A percentile compares a stretch with the other conserved stretches of the same genome.
phyloP scores from a whole-genome alignment of 371 early-diverging fungal genomes.

The Apophysomyces elegans region DNA sequence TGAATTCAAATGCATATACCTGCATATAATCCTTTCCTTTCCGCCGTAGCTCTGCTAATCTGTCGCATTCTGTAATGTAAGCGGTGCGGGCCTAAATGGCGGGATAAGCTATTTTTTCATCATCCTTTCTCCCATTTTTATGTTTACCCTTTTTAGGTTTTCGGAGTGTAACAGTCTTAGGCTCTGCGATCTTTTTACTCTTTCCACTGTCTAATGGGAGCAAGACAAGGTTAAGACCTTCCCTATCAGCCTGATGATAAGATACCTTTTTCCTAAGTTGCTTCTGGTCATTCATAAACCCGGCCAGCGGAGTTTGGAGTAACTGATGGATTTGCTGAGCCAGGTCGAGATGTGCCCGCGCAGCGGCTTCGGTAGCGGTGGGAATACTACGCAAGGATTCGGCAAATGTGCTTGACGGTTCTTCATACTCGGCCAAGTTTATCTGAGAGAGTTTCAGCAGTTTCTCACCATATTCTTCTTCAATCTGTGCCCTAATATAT shows the following conservation, averaged over 20 bases:
- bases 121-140: neutral
- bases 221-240: neutral
- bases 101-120: neutral
- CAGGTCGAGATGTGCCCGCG: slow-evolving; percentile 34
- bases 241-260: neutral
- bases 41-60: neutral
- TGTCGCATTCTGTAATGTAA: slow-evolving; percentile 16
- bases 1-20: neutral
- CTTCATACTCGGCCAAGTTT: slow-evolving; percentile 25
- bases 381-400: slow-evolving; percentile 28
- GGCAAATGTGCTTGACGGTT: slow-evolving; percentile 22
- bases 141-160: slow-evolving; percentile 26
- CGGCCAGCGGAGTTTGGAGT: slow-evolving; percentile 27
- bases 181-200: slow-evolving; percentile 20
- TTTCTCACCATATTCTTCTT: slow-evolving; percentile 33
- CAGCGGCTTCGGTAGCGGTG: slow-evolving; percentile 29
- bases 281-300: slow-evolving; percentile 30
- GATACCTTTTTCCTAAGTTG: slow-evolving; percentile 24
- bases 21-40: slow-evolving; percentile 6
- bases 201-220: slow-evolving; percentile 16
- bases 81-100: slow-evolving; percentile 12
- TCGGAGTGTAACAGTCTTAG: slow-evolving; percentile 22
- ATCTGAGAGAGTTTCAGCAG: slow-evolving; percentile 30
- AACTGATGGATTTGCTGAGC: slow-evolving; percentile 35
- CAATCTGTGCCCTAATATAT: slow-evolving; percentile 29